Evolutionary conservation across 148 eudicot species (phyloP), one percentile per base, ranked within the genome.

Genomic region (Rheum nobile): DNA sequence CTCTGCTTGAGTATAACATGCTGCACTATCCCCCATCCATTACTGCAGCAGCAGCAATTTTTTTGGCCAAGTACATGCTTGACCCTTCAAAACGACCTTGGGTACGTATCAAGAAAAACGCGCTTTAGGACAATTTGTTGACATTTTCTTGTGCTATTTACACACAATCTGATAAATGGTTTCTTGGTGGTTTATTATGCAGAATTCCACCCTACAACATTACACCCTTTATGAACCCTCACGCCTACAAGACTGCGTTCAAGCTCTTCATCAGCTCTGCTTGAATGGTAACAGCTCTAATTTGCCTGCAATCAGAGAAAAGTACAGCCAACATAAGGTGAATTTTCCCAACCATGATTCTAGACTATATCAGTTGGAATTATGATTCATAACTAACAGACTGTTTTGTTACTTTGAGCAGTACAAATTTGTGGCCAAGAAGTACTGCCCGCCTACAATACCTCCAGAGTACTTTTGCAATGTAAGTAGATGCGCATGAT

Each of bases 281-380:
- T 80, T 88, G 75, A 85, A 82, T 73, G 65, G 83, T 77, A 65
- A 72, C n/a, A 80, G 55, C 75, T 89, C 96, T 41, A 86, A 87
- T 76, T 81, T 94, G 76, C 91, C 98, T 19, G 98, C 98, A 48
- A 86, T 94, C 75, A 85, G 91, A 68, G 97, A 91, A 76, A 94
- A 94, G 76, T 94, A 94, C 79, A 84, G 97, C 75, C 97, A 91
- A 44, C 97, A 94, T 63, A 94, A 94, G 90, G 98, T 94, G 76
- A 46, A 72, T 54, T 52, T 38, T 39, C 28, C n/a, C n/a, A n/a
- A n/a, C n/a, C n/a, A n/a, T n/a, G n/a, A n/a, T n/a, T n/a, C n/a
- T n/a, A n/a, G n/a, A n/a, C n/a, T n/a, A n/a, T n/a, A n/a, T n/a
- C n/a, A n/a, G n/a, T n/a, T n/a, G n/a, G n/a, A n/a, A n/a, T n/a